A percentile compares a stretch with the other conserved stretches of the same genome.
Conservation (phyloP, 2,329 filamentous ascomycete species). For the Penicillium sp. region DNA sequence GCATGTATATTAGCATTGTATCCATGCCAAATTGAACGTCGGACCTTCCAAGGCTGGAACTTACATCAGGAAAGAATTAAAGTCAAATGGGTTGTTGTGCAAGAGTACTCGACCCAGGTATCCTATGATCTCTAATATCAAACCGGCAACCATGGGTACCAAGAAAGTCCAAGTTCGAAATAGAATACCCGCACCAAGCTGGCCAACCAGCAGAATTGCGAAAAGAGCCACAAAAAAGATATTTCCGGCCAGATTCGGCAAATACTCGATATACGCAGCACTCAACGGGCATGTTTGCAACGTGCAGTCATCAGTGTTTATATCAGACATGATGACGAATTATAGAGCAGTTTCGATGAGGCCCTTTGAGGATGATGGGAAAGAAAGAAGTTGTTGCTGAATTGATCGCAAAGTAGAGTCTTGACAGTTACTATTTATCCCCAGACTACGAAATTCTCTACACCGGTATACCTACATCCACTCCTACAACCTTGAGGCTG, state of each 20-base stretch:
- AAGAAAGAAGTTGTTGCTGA: not conserved
- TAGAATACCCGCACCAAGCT: slow-evolving; percentile 46
- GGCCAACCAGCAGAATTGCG: slow-evolving; percentile 43
- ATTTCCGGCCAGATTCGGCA: slow-evolving; percentile 58
- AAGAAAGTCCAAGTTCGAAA: slow-evolving; percentile 55
- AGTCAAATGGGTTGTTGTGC: slow-evolving; percentile 51
- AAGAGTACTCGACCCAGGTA: slow-evolving; percentile 62
- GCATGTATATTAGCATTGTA: slow-evolving; percentile 12
- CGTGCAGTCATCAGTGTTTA: slow-evolving; percentile 33
- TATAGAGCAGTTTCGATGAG: not conserved
- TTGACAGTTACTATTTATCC: not conserved
- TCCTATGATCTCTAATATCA: slow-evolving; percentile 59
- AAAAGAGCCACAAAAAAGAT: slow-evolving; percentile 56
- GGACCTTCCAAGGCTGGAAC: slow-evolving; percentile 16
- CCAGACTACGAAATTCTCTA: not conserved
- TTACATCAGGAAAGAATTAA: slow-evolving; percentile 47
- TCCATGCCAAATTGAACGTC: not conserved
- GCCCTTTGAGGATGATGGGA: too few species aligned
- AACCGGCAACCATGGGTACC: slow-evolving; percentile 57
- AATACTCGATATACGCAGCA: slow-evolving; percentile 54
- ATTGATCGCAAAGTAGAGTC: not conserved
- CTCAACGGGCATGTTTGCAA: slow-evolving; percentile 38
- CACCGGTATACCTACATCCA: not conserved
- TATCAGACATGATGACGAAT: not conserved
- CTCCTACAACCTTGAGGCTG: not conserved